Conservation (phyloP, 148 eudicot genomes). For the Polygonum aviculare region DNA sequence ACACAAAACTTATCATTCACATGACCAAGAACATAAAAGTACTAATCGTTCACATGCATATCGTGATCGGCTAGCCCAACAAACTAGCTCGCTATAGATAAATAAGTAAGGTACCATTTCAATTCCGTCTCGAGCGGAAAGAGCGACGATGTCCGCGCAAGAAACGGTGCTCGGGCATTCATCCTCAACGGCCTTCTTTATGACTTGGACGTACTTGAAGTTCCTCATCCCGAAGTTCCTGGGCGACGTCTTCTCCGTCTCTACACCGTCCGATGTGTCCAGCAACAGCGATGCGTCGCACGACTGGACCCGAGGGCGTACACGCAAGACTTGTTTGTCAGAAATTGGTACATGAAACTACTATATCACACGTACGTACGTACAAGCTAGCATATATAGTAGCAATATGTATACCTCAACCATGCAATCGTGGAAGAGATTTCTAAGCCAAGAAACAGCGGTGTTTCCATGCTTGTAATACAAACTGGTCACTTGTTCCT, state of each 20-base stretch:
- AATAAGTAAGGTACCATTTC: slow-evolving; percentile 33
- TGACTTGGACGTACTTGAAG: slow-evolving; percentile 58
- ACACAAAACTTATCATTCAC: neutral
- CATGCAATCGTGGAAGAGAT: slow-evolving; percentile 83
- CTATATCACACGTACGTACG: no score
- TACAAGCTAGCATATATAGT: neutral
- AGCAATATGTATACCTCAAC: slow-evolving; percentile 33
- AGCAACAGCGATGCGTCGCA: slow-evolving; percentile 75
- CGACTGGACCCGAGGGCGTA: slow-evolving; percentile 33
- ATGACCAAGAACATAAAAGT: no score
- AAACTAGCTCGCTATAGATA: no score
- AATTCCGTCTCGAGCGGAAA: slow-evolving; percentile 67
- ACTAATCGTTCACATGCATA: neutral
- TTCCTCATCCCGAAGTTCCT: slow-evolving; percentile 78
- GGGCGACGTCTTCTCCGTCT: slow-evolving; percentile 37
- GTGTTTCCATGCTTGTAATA: slow-evolving; percentile 74
- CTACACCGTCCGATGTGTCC: slow-evolving; percentile 18
- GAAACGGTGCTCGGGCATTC: slow-evolving; percentile 70
- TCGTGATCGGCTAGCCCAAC: no score
- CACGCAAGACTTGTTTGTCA: neutral
- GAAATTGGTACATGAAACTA: neutral
- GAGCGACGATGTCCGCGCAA: slow-evolving; percentile 83
- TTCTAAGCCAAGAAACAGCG: slow-evolving; percentile 82
- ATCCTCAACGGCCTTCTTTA: slow-evolving; percentile 57
- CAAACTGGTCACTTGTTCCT: slow-evolving; percentile 43